A percentile compares a stretch with the other conserved stretches of the same genome.
phyloP scores from a whole-genome alignment of 148 eudicot genomes.

The Chenopodium album region DNA sequence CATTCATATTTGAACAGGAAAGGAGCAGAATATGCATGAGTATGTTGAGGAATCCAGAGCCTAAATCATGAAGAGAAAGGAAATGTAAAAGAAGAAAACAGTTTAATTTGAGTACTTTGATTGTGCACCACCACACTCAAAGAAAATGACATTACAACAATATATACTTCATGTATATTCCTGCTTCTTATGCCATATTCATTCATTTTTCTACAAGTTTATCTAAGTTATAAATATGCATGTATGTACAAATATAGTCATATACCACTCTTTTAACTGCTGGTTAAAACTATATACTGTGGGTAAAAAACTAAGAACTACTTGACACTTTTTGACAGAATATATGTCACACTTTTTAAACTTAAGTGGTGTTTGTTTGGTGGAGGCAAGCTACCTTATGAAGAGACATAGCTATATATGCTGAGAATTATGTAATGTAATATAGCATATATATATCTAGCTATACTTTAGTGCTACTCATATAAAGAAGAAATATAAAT shows the following conservation, averaged over 20 bases:
- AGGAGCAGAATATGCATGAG: constrained; percentile 5
- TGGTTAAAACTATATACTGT: constrained; percentile 13
- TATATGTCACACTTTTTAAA: neutral
- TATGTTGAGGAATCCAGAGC: constrained; percentile 12
- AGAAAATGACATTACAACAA: constrained; percentile 12
- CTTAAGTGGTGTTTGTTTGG: constrained; percentile 27
- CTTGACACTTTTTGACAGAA: constrained; percentile 1
- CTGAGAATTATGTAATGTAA: neutral
- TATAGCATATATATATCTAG: neutral
- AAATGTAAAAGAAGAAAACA: constrained; percentile 4
- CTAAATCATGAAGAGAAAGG: constrained; percentile 7
- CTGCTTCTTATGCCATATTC: neutral
- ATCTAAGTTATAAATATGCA: neutral
- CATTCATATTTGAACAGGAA: neutral
- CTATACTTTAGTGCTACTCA: too few species aligned
- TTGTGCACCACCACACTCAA: constrained; percentile 5
- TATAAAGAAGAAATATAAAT: neutral
- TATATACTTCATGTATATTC: neutral
- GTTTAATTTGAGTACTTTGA: constrained; percentile 3
- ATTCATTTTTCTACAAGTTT: too few species aligned
- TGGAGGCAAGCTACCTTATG: constrained; percentile 36
- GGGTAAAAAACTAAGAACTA: constrained; percentile 15
- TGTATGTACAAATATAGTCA: neutral
- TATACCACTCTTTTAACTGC: neutral
- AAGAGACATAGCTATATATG: constrained; percentile 22